Base-by-base conservation (phyloP, 805 yeast genomes). In the Millerozyma acaciae region DNA sequence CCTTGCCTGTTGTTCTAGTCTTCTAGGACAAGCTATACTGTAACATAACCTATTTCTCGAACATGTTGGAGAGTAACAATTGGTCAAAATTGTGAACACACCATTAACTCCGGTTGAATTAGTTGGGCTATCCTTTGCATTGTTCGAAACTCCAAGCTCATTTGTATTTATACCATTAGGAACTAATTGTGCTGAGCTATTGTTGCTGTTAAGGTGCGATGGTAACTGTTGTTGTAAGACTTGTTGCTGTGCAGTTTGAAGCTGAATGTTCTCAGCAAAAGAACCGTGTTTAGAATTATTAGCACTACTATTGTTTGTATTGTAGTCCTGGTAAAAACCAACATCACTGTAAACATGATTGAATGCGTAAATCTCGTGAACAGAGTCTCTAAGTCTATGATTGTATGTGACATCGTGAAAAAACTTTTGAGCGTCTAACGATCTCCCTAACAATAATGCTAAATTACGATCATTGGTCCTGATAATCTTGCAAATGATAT, bases 1-100 rank as follows among this genome's bases (percentile, higher is more conserved):
- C 39, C 97, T 71, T 4, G 96, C 95, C 53, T 90, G 97, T 58
- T 93, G 97, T 59, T 90, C 97, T 31, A 93, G 66, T 42, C 97
- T 74, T 45, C 96, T 75, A 10, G 98, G 98, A 62, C 98, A 93
- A 8, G 96, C 94, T 46, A 93, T 89, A 26, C 95, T 84, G 60
- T 93, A 93, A 60, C 98, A 93, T 24, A 90, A 65, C 21, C 76
- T 69, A 49, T 86, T 94, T 32, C 94, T 69, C 4, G 96, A 80
- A 61, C 98, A 93, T 0, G 98, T 93, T 21, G 98, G 96, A 0
- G 97, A 88, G 52, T 93, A 93, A 61, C 98, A 93, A 51, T 89
- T 96, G 0, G 97, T 85, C 41, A 93, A 66, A 26, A 90, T 65
- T 1, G 96, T 90, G 51, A 90, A 93, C 3, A 93, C 95, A 46